phyloP scores from a whole-genome alignment of 306 rosid genomes.

The Vigna nakashimae region DNA sequence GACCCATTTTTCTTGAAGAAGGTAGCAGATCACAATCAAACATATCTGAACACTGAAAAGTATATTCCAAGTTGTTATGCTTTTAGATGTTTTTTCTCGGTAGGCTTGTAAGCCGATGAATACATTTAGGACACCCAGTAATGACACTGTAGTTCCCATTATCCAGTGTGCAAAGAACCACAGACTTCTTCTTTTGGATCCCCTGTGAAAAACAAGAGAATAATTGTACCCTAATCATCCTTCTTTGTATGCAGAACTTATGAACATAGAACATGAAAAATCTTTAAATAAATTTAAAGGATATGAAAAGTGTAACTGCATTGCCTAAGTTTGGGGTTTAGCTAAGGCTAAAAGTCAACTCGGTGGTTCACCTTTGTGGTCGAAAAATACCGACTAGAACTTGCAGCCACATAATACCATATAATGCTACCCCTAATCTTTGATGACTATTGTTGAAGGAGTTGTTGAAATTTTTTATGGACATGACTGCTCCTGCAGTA shows the following conservation, averaged over 20 bases:
- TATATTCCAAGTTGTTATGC: constrained; percentile 60
- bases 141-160: constrained; percentile 62
- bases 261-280: constrained; percentile 2
- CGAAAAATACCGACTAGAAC: constrained; percentile 64
- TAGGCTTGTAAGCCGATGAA: constrained; percentile 73
- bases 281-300: not conserved
- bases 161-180: constrained; percentile 78
- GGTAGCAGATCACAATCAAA: constrained; percentile 62
- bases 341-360: not conserved
- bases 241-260: not conserved
- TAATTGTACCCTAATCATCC: not conserved
- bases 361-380: constrained; percentile 62
- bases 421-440: constrained; percentile 74
- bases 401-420: constrained; percentile 83
- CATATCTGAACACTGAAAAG: constrained; percentile 63
- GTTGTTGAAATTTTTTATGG: constrained; percentile 77
- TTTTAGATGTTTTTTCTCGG: constrained; percentile 70
- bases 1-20: constrained; percentile 81
- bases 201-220: constrained; percentile 51
- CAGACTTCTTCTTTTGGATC: constrained; percentile 63
- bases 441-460: constrained; percentile 79
- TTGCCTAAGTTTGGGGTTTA: constrained; percentile 6
- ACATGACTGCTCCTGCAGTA: constrained; percentile 79
- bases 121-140: constrained; percentile 65
- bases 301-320: not conserved